phyloP scores from a whole-genome alignment of 176 grass and related monocot species.

The Oryza rufipogon region DNA sequence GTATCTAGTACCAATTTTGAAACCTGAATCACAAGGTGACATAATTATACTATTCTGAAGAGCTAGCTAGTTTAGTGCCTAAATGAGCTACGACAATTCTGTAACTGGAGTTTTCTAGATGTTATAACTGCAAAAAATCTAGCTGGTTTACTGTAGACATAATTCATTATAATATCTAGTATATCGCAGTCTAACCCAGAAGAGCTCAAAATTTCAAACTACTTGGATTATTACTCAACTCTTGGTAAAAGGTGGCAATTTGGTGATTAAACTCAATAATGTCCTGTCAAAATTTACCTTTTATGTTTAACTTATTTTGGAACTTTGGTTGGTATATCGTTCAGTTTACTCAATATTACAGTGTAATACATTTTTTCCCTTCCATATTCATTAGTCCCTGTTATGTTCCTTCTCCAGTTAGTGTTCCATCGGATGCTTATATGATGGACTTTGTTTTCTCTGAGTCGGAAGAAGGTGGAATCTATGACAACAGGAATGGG shows the following conservation, averaged over 20 bases:
- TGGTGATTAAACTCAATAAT: background rate
- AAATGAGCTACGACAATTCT: constrained; percentile 2
- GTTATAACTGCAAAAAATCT: background rate
- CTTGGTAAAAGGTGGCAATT: constrained; percentile 12
- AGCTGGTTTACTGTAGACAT: background rate
- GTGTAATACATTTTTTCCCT: constrained; percentile 7
- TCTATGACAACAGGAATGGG: constrained; percentile 81
- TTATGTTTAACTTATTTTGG: background rate
- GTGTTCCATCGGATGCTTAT: constrained; percentile 72
- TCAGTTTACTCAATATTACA: constrained; percentile 16
- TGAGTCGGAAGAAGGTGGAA: constrained; percentile 82
- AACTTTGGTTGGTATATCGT: background rate
- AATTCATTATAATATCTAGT: background rate
- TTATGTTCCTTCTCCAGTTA: constrained; percentile 57
- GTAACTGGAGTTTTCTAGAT: background rate
- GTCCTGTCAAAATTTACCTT: constrained; percentile 2
- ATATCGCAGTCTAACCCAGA: background rate
- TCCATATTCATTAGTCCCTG: background rate
- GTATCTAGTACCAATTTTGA: background rate
- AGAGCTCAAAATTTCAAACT: background rate
- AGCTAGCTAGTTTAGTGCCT: constrained; percentile 6
- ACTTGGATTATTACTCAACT: constrained; percentile 2
- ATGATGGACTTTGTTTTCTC: constrained; percentile 99
- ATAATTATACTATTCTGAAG: background rate
- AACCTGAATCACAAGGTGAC: background rate